Conservation (phyloP, 2,329 filamentous ascomycete species). For the Penicillium sp. region DNA sequence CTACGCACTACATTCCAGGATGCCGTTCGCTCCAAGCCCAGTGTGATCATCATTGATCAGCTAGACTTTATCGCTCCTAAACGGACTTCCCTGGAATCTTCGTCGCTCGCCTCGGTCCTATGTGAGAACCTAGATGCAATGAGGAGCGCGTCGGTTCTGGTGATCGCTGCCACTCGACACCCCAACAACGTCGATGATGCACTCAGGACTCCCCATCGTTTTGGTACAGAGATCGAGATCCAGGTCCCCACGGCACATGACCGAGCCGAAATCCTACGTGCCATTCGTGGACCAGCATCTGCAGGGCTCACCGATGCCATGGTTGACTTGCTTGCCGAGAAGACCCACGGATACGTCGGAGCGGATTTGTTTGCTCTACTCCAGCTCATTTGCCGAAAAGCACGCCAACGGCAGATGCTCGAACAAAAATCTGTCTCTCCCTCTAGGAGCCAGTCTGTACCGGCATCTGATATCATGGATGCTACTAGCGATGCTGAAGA, state of each 20-base stretch:
- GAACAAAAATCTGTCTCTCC: constrained; percentile 4
- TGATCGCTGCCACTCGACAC: constrained; percentile 74
- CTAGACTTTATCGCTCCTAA: constrained; percentile 69
- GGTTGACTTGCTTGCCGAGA: constrained; percentile 64
- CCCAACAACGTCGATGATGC: constrained; percentile 69
- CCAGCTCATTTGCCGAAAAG: constrained; percentile 50
- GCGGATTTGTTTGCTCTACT: constrained; percentile 71
- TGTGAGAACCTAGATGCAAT: constrained; percentile 39
- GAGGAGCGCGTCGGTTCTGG: constrained; percentile 60
- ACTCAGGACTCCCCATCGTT: constrained; percentile 64
- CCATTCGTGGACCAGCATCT: constrained; percentile 51
- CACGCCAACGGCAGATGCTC: constrained; percentile 34
- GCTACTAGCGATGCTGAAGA: constrained; percentile 4
- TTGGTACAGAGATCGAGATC: constrained; percentile 69
- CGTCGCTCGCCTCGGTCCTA: constrained; percentile 41
- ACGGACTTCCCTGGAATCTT: constrained; percentile 49
- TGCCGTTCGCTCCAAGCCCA: constrained; percentile 68
- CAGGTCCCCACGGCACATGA: constrained; percentile 72
- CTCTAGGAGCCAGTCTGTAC: not conserved
- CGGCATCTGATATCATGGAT: not conserved
- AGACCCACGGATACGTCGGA: constrained; percentile 85
- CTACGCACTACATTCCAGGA: constrained; percentile 70
- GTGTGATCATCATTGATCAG: constrained; percentile 76
- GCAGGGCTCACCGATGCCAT: constrained; percentile 53
- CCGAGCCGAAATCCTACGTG: constrained; percentile 72